Evolutionary conservation across 2,329 filamentous ascomycete genomes (phyloP).

Genomic region (Arthrobotrys musiformis): DNA sequence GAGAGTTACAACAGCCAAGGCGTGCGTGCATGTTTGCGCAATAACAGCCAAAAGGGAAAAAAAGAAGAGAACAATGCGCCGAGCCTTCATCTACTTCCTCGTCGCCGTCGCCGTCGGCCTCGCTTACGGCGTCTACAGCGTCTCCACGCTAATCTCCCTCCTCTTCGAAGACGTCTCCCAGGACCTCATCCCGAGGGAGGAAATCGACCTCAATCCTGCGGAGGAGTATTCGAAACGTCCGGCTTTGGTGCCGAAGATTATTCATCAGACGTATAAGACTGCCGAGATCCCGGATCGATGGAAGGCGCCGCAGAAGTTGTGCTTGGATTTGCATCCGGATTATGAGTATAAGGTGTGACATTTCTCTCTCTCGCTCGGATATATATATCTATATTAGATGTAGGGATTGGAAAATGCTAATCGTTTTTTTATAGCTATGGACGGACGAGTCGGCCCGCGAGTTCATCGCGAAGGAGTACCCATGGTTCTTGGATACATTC

Average conservation of each 20-base stretch:
- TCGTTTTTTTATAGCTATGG: conserved; percentile 71
- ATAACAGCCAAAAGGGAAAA: not conserved
- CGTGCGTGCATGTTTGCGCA: no score
- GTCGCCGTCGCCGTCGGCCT: conserved; percentile 73
- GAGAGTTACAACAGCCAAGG: no score
- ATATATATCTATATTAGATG: not conserved
- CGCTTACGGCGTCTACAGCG: conserved; percentile 72
- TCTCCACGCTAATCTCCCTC: conserved; percentile 77
- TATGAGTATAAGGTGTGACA: conserved; percentile 75
- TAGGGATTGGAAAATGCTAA: not conserved
- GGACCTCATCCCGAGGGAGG: conserved; percentile 74
- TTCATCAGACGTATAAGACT: conserved; percentile 81
- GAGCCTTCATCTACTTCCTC: conserved; percentile 69
- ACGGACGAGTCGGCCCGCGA: conserved; percentile 75
- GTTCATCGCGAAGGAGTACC: conserved; percentile 78
- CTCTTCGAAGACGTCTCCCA: conserved; percentile 74
- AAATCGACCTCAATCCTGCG: conserved; percentile 74
- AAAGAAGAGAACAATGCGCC: conserved; percentile 56
- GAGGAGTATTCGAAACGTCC: conserved; percentile 68
- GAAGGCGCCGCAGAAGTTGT: conserved; percentile 73
- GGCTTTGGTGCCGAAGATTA: conserved; percentile 78
- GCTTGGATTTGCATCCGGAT: conserved; percentile 74
- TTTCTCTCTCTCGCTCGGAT: not conserved
- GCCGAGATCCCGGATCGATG: conserved; percentile 75
- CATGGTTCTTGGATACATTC: conserved; percentile 80